Conservation (phyloP, 169 alveolate species). For the Plasmodium vivax region DNA sequence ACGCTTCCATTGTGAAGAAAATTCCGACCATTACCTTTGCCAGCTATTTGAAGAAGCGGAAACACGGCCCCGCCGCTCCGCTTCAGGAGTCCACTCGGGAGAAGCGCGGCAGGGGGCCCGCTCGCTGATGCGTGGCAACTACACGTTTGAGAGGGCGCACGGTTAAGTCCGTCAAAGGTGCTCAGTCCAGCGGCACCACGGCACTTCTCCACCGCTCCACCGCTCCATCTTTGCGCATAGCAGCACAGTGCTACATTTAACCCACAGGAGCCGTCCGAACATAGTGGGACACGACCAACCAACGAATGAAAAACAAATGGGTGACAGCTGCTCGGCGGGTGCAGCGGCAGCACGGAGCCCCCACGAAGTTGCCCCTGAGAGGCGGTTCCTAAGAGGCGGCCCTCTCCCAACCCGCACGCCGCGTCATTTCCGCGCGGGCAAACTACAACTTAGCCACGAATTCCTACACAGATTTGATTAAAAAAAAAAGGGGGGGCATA, state of each 20-base stretch:
- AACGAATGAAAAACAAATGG: background rate
- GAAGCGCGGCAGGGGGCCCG: background rate
- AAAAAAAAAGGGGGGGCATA: background rate
- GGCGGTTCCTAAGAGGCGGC: background rate
- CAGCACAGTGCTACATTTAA: background rate
- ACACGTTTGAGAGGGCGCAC: background rate
- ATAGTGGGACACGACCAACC: background rate
- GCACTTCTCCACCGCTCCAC: background rate
- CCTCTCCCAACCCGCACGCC: background rate
- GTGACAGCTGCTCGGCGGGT: background rate
- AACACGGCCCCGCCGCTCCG: background rate
- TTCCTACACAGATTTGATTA: background rate
- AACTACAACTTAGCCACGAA: background rate
- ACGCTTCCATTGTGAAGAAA: constrained; percentile 63
- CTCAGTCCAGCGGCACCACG: background rate
- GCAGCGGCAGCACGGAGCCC: background rate
- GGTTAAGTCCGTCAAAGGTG: background rate
- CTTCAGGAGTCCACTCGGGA: background rate
- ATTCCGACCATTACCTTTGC: constrained; percentile 58
- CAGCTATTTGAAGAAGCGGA: constrained; percentile 41
- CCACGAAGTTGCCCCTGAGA: background rate
- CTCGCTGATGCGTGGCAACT: background rate
- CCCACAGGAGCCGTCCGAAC: background rate
- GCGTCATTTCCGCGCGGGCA: background rate
- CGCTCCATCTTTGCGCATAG: background rate